Evolutionary conservation across 169 alveolate genomes (phyloP).

Genomic region (Plasmodium gaboni): DNA sequence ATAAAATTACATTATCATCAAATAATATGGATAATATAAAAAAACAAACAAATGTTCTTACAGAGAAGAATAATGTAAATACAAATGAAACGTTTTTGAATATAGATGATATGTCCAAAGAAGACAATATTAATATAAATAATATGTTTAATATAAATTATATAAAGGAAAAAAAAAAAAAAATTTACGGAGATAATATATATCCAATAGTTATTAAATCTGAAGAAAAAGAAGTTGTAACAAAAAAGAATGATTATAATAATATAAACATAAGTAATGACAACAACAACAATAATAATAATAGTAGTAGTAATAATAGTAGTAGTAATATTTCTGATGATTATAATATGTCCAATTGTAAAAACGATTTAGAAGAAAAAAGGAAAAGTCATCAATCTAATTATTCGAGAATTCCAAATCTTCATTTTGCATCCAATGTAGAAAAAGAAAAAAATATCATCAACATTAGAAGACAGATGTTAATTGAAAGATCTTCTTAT

Average conservation of each 20-base stretch:
- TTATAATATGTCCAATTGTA: too few species aligned
- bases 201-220: constrained; percentile 77
- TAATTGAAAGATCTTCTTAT: constrained; percentile 78
- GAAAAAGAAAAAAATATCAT: constrained; percentile 10
- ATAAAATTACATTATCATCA: constrained; percentile 1
- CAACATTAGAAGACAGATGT: constrained; percentile 80
- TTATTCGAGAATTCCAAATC: neutral
- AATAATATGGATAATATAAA: neutral
- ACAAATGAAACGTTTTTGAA: neutral
- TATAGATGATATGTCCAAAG: neutral
- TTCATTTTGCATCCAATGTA: neutral
- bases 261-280: neutral
- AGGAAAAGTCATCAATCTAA: constrained; percentile 4
- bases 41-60: neutral
- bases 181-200: constrained; percentile 78
- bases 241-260: neutral
- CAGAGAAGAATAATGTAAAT: neutral
- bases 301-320: too few species aligned
- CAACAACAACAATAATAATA: too few species aligned
- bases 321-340: too few species aligned
- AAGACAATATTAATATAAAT: constrained; percentile 13
- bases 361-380: neutral
- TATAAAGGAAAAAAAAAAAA: constrained; percentile 79
- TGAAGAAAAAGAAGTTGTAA: neutral
- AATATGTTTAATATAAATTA: constrained; percentile 78